These are phyloP conservation scores for Peniophora sp. DNA, from an alignment of 1,284 basidiomycete genomes.

Conservation along the genomic window DNA sequence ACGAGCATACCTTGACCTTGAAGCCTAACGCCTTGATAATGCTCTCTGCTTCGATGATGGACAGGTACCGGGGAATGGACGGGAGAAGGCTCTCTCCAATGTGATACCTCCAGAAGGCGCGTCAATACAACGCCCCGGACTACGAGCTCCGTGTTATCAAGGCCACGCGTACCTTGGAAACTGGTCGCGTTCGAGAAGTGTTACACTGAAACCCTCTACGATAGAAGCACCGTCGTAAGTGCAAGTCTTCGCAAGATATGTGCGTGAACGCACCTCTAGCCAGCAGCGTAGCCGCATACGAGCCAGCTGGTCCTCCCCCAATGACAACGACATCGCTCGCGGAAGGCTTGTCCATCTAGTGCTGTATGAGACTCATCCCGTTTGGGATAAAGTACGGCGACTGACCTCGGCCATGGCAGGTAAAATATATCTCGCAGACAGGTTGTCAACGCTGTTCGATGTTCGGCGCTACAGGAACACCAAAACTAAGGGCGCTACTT, in stretches of 20 bases:
- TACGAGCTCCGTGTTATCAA: neutral
- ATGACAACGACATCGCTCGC: no score
- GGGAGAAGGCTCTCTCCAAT: conserved; percentile 60
- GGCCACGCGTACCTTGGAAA: conserved; percentile 1
- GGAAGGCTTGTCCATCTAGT: no score
- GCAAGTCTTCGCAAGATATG: conserved; percentile 4
- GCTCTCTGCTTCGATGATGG: conserved; percentile 55
- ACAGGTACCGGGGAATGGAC: conserved; percentile 50
- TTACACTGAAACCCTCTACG: conserved; percentile 1
- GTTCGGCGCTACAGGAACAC: no score
- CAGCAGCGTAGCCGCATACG: conserved; percentile 11
- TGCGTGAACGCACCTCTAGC: conserved; percentile 9
- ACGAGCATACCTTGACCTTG: conserved; percentile 48
- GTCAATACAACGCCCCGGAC: neutral
- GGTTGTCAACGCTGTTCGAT: no score
- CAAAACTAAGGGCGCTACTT: no score
- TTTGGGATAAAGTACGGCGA: no score
- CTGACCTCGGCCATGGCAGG: no score
- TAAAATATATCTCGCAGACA: no score
- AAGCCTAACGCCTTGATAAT: conserved; percentile 46
- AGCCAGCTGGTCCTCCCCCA: conserved; percentile 12
- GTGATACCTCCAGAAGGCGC: conserved; percentile 43
- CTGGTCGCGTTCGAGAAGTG: conserved; percentile 1
- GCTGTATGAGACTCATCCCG: no score
- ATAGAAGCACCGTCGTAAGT: neutral